Percentiles rank a stretch among this genome's conserved stretches.
phyloP scores from a whole-genome alignment of 768 basidiomycete genomes.

The Rickenella mellea region DNA sequence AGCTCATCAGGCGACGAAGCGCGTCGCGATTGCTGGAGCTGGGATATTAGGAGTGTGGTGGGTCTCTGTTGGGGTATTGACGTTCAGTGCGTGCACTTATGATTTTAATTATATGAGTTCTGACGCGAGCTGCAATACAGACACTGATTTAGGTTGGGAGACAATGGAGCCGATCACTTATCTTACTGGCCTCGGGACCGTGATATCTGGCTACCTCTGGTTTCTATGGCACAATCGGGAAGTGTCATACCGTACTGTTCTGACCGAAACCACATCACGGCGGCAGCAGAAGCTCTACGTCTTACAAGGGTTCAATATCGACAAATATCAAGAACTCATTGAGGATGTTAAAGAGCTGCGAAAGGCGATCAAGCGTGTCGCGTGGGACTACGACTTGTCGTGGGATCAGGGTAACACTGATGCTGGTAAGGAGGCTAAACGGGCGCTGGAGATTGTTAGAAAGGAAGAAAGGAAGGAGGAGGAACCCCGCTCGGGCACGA shows the following conservation, averaged over 20 bases:
- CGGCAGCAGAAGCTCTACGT: conserved; percentile 48
- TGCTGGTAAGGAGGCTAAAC: conserved; percentile 15
- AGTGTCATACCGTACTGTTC: conserved; percentile 56
- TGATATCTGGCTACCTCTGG: conserved; percentile 56
- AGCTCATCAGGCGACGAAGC: conserved; percentile 45
- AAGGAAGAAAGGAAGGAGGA: conserved; percentile 10
- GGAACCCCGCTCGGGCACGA: too few species aligned
- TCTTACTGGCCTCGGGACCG: conserved; percentile 50
- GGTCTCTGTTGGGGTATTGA: conserved; percentile 53
- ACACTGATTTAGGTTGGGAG: conserved; percentile 25
- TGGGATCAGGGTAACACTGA: conserved; percentile 25
- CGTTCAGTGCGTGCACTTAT: conserved; percentile 44
- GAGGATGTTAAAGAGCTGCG: conserved; percentile 39
- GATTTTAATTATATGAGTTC: too few species aligned
- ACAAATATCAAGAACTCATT: conserved; percentile 45
- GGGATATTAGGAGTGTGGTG: conserved; percentile 55
- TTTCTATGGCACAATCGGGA: conserved; percentile 53
- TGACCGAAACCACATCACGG: conserved; percentile 48
- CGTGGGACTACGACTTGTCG: conserved; percentile 49
- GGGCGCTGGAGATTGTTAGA: conserved; percentile 14
- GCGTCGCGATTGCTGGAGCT: conserved; percentile 50
- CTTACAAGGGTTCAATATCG: conserved; percentile 49
- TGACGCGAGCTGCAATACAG: too few species aligned
- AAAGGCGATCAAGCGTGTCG: conserved; percentile 46
- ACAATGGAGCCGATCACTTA: conserved; percentile 66